A percentile compares a stretch with the other conserved stretches of the same genome.
Conservation (phyloP, 2,329 filamentous ascomycete genomes). For the Fusarium piperis region DNA sequence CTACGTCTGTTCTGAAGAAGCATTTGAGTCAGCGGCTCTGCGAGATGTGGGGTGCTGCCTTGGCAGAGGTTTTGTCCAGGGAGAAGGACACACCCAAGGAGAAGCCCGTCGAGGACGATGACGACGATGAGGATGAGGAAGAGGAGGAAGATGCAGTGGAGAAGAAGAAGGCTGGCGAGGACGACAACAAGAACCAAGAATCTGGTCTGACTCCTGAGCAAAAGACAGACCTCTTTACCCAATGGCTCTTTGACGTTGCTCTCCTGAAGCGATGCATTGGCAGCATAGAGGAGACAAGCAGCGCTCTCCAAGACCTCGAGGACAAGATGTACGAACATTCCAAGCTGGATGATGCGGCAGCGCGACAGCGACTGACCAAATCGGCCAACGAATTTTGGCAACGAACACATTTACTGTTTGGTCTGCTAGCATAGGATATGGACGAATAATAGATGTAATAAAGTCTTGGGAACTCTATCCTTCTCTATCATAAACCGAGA, state of each 20-base stretch:
- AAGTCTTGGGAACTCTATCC: background rate
- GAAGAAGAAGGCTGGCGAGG: slow-evolving; percentile 13
- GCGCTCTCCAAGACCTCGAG: slow-evolving; percentile 56
- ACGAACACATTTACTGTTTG: slow-evolving; percentile 83
- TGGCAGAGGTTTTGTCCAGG: slow-evolving; percentile 45
- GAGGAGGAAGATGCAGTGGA: slow-evolving; percentile 16
- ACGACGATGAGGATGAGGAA: slow-evolving; percentile 22
- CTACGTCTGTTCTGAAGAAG: slow-evolving; percentile 71
- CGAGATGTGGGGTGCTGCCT: slow-evolving; percentile 56
- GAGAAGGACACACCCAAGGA: slow-evolving; percentile 14
- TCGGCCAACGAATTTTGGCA: slow-evolving; percentile 82
- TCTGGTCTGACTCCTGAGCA: slow-evolving; percentile 36
- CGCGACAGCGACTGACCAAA: slow-evolving; percentile 66
- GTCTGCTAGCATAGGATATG: slow-evolving; percentile 65
- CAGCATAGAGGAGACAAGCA: slow-evolving; percentile 35
- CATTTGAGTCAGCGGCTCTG: slow-evolving; percentile 61
- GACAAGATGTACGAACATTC: slow-evolving; percentile 56
- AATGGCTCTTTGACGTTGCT: slow-evolving; percentile 70
- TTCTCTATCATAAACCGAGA: background rate
- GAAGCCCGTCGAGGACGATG: background rate
- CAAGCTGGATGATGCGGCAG: slow-evolving; percentile 60
- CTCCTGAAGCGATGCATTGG: slow-evolving; percentile 60
- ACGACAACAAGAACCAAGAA: background rate
- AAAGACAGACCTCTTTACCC: slow-evolving; percentile 60
- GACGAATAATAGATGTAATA: slow-evolving; percentile 15